Evolutionary conservation across 345 rosid genomes (phyloP).

Genomic region (Rubroshorea leprosula): DNA sequence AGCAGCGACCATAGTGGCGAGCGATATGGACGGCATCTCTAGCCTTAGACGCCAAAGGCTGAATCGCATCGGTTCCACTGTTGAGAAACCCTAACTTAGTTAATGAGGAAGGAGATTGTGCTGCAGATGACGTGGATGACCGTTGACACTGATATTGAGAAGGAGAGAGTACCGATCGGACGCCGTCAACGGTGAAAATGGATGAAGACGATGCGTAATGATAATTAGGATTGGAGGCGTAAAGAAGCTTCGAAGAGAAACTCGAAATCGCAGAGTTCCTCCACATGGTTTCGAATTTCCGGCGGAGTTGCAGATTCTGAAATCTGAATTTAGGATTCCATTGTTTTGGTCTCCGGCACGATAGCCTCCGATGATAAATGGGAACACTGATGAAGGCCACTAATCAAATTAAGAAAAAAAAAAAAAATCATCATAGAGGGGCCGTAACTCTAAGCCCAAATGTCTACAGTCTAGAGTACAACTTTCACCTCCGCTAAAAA

Average conservation of each 20-base stretch:
- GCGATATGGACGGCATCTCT: slow-evolving; percentile 31
- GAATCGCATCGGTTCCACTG: slow-evolving; percentile 33
- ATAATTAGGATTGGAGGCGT: slow-evolving; percentile 24
- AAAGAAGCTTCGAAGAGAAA: slow-evolving; percentile 28
- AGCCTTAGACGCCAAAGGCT: slow-evolving; percentile 26
- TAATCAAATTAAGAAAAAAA: too few relatives aligned
- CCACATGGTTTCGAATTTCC: slow-evolving; percentile 26
- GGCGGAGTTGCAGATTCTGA: background rate
- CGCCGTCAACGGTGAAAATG: slow-evolving; percentile 16
- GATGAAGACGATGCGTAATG: slow-evolving; percentile 25
- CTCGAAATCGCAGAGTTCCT: slow-evolving; percentile 25
- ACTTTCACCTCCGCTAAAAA: too few relatives aligned
- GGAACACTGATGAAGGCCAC: too few relatives aligned
- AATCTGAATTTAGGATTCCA: background rate
- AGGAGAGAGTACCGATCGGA: slow-evolving; percentile 17
- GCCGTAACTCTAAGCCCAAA: too few relatives aligned
- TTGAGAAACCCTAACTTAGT: slow-evolving; percentile 30
- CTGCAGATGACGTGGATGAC: slow-evolving; percentile 9
- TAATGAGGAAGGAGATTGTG: slow-evolving; percentile 17
- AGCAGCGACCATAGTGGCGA: slow-evolving; percentile 65
- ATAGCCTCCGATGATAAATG: too few relatives aligned
- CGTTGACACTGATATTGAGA: background rate
- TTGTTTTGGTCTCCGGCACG: background rate
- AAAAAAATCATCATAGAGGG: too few relatives aligned
- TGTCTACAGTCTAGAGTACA: too few relatives aligned